Base-by-base conservation (phyloP, 495 filamentous ascomycete species). In the Aspergillus olivimuriae region DNA sequence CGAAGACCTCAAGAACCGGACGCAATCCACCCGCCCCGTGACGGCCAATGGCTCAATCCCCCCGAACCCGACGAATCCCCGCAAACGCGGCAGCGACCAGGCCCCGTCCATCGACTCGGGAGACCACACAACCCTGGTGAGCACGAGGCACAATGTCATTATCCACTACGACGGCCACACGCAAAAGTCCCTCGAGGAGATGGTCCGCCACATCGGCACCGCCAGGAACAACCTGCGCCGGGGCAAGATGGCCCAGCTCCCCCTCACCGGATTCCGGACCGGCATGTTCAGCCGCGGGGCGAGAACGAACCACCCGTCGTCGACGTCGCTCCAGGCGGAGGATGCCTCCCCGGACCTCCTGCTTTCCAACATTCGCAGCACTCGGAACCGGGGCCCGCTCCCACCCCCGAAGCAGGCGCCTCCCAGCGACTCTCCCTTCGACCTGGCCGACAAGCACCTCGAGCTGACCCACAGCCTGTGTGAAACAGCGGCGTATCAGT, bases 121-220 rank as follows among this genome's bases (percentile, higher is more conserved):
- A 7, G 56, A 63, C 51, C 77, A 54, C 34, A 72, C 57, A 5
- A 12, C 46, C 19, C 70, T 72, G 17, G 87, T 83, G 57, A 81
- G 86, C 43, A 82, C 78, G 10, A 77, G 85, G 42, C 80, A 77
- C 47, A 89, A 88, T 76, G 80, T 94, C 43, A 81, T 91, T 20
- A 84, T 95, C 32, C 86, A 89, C 59, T 95, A 94, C 60, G 89
- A 95, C 58, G 85, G 85, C 52, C 80, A 86, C 44, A 83, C 89
- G 9, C 89, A 95, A 56, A 75, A 78, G 24, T 73, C 78, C 4
- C 86, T 95, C 45, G 89, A 94, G 57, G 70, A 78, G 37, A 66
- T 94, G 22, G 89, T 92, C 36, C 84, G 84, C 45, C 77, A 82
- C 43, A 84, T 95, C 34, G 85, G 83, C 34, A 73, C 77, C n/a